Conservation (phyloP, 78 protist genomes). For the Emiliania huxleyi region DNA sequence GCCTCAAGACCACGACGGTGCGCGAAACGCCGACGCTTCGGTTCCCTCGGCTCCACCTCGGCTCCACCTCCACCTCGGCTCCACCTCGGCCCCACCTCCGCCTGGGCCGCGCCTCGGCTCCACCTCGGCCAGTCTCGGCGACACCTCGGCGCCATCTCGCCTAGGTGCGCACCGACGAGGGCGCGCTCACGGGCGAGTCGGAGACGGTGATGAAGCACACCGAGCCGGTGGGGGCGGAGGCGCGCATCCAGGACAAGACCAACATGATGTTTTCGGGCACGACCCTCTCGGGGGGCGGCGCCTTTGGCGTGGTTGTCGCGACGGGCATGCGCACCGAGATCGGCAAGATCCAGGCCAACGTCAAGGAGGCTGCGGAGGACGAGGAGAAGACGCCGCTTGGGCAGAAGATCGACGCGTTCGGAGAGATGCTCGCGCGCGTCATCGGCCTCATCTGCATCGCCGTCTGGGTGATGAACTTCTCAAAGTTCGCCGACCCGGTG, state of each 20-base stretch:
- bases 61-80: no score
- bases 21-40: no score
- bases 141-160: no score
- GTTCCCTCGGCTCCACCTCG: no score
- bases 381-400: slow-evolving; percentile 74
- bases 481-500: slow-evolving; percentile 48
- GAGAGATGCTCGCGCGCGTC: slow-evolving; percentile 59
- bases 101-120: no score
- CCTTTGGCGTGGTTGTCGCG: slow-evolving; percentile 53
- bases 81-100: no score
- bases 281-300: slow-evolving; percentile 55
- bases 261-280: slow-evolving; percentile 68
- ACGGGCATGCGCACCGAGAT: slow-evolving; percentile 71
- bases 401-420: slow-evolving; percentile 78
- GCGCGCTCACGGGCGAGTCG: slow-evolving; percentile 70
- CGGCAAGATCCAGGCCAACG: slow-evolving; percentile 61
- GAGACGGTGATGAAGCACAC: slow-evolving; percentile 38
- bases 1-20: slow-evolving; percentile 32
- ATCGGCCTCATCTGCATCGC: slow-evolving; percentile 46
- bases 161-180: no score
- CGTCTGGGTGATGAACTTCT: slow-evolving; percentile 48
- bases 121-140: no score
- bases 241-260: not conserved
- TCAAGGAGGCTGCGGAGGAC: slow-evolving; percentile 41
- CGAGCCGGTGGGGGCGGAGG: not conserved